phyloP scores from a whole-genome alignment of 306 rosid species.

The Lathyrus tuberosus region DNA sequence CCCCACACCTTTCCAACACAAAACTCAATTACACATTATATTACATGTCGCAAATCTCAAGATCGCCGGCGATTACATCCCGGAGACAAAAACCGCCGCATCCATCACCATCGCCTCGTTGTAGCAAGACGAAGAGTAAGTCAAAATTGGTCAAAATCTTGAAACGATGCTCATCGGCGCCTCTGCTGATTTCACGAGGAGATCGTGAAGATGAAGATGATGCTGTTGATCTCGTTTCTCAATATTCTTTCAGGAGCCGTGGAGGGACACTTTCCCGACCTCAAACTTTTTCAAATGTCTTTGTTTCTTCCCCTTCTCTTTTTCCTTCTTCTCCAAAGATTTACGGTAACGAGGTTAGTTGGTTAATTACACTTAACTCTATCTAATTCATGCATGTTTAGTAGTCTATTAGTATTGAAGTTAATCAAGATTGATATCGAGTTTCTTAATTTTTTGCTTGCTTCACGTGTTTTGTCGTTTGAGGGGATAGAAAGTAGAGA shows the following conservation, averaged over 20 bases:
- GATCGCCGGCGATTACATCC: slow-evolving; percentile 33
- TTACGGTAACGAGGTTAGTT: slow-evolving; percentile 37
- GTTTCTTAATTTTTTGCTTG: background rate
- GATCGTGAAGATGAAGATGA: background rate
- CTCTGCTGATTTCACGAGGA: slow-evolving; percentile 38
- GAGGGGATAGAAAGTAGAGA: background rate
- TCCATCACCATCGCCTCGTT: slow-evolving; percentile 52
- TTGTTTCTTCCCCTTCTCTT: slow-evolving; percentile 60
- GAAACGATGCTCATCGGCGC: slow-evolving; percentile 69
- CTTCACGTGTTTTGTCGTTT: background rate
- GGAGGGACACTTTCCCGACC: slow-evolving; percentile 46
- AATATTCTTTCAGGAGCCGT: background rate
- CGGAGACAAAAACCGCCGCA: slow-evolving; percentile 49
- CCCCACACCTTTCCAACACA: background rate
- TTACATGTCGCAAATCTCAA: slow-evolving; percentile 54
- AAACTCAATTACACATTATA: too few relatives aligned
- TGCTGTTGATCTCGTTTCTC: background rate
- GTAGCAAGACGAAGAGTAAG: slow-evolving; percentile 26
- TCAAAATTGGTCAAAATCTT: slow-evolving; percentile 48
- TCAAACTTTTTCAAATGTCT: slow-evolving; percentile 49
- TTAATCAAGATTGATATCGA: background rate
- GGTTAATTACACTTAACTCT: slow-evolving; percentile 7
- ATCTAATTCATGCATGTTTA: background rate
- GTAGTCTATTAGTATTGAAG: background rate
- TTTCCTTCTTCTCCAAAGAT: slow-evolving; percentile 47